Conservation (phyloP, 2,329 filamentous ascomycete genomes). For the Calonectria pseudoreteaudii region DNA sequence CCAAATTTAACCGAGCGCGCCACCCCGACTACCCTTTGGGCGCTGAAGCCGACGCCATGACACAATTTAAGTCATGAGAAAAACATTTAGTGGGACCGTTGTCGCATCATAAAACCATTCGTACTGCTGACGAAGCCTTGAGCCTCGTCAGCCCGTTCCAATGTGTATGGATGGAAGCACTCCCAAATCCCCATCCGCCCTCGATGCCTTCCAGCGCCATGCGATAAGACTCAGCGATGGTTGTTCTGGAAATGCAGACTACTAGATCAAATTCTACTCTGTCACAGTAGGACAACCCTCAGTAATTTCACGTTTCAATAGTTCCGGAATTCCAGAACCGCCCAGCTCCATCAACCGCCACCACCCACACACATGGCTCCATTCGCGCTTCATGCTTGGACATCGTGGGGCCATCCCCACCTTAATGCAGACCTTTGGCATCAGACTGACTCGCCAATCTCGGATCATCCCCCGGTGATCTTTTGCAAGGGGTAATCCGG, state of each 20-base stretch:
- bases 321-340: neutral
- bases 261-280: too few relatives aligned
- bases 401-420: slow-evolving; percentile 21
- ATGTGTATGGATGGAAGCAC: neutral
- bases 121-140: slow-evolving; percentile 10
- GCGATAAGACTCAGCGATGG: neutral
- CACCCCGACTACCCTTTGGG: neutral
- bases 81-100: slow-evolving; percentile 20
- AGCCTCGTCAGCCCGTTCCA: neutral
- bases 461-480: neutral
- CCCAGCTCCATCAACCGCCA: neutral
- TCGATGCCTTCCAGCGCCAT: too few relatives aligned
- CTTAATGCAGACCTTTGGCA: slow-evolving; percentile 11
- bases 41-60: slow-evolving; percentile 17
- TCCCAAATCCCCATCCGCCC: neutral
- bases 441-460: slow-evolving; percentile 21
- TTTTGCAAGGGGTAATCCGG: neutral
- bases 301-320: neutral
- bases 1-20: neutral
- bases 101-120: neutral
- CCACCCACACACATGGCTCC: slow-evolving; percentile 16
- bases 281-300: neutral
- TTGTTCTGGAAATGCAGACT: neutral
- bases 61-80: slow-evolving; percentile 4
- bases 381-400: slow-evolving; percentile 14